Evolutionary conservation across 129 eudicot genomes (phyloP).

Genomic region (Tagetes erecta): DNA sequence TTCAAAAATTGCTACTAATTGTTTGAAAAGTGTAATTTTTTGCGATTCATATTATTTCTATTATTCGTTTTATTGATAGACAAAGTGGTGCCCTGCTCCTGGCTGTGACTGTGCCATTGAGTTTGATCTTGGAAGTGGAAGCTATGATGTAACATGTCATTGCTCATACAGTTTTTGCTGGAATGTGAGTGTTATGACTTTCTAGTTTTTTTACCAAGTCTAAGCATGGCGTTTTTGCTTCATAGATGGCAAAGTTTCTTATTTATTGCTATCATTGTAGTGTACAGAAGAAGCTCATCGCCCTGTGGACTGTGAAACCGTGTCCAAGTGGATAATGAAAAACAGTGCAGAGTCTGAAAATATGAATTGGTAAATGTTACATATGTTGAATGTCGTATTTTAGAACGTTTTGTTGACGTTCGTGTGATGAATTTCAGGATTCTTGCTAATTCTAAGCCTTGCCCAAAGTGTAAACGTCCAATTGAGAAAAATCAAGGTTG

Average conservation of each 20-base stretch:
- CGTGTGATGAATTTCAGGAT: conserved; percentile 55
- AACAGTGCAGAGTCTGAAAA: conserved; percentile 98
- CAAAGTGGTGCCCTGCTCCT: conserved; percentile 99
- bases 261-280: conserved; percentile 37
- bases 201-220: neutral
- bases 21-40: neutral
- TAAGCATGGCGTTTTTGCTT: neutral
- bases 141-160: conserved; percentile 80
- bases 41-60: neutral
- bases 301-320: conserved; percentile 94
- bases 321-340: conserved; percentile 91
- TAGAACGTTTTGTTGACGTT: conserved; percentile 15
- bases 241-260: conserved; percentile 6
- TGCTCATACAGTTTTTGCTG: conserved; percentile 95
- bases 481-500: conserved; percentile 99
- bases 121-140: conserved; percentile 80
- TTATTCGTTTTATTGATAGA: conserved; percentile 35
- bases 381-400: neutral
- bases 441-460: conserved; percentile 95
- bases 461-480: conserved; percentile 99
- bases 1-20: neutral
- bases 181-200: conserved; percentile 63
- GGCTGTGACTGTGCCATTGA: conserved; percentile 95
- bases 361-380: conserved; percentile 81
- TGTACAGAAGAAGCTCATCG: conserved; percentile 99